Evolutionary conservation across 176 grass and related monocot genomes (phyloP), one percentile per base, ranked within the genome.

Genomic region (Panicum miliaceum): DNA sequence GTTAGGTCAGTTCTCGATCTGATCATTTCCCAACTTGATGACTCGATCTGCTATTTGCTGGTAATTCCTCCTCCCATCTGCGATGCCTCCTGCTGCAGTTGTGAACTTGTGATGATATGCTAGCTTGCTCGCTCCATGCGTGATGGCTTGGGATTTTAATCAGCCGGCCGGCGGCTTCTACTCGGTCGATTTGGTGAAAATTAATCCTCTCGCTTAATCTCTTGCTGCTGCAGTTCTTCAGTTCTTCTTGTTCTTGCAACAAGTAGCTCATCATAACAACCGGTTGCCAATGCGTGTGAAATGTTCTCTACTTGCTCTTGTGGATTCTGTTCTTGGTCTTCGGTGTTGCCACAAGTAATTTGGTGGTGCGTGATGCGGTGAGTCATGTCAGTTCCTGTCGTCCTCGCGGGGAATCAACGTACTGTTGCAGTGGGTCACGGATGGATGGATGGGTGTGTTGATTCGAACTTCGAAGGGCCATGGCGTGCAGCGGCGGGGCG

Each of bases 331-430:
- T 34, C 76, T 18, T 65, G 42, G 20, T 67, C 22, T 8, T 38
- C 16, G 2, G 36, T 69, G 42, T 40, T 45, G 51, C 72, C 20
- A 68, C 61, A 43, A 63, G 85, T 34, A 54, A 25, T 73, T 73
- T 50, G 68, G 56, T 22, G 61, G 35, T 57, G 29, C 29, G 67
- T 77, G 79, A 48, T 81, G 23, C 16, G 73, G 57, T 22, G 81
- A 78, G 73, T 86, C 46, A 78, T 86, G 88, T 82, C 64, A 82
- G 78, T 43, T 61, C 34, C 45, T 82, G 78, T 85, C 83, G 73
- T 82, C 79, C 59, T 51, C 50, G 22, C 77, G 59, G 48, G 80
- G 89, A 84, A 90, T 90, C 80, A 68, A 61, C 29, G 27, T 61
- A 83, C 89, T 87, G 89, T 84, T 83, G 12, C 52, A 54, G 69